Evolutionary conservation across 1,284 basidiomycete genomes (phyloP).

Genomic region (Trametes hirsuta): DNA sequence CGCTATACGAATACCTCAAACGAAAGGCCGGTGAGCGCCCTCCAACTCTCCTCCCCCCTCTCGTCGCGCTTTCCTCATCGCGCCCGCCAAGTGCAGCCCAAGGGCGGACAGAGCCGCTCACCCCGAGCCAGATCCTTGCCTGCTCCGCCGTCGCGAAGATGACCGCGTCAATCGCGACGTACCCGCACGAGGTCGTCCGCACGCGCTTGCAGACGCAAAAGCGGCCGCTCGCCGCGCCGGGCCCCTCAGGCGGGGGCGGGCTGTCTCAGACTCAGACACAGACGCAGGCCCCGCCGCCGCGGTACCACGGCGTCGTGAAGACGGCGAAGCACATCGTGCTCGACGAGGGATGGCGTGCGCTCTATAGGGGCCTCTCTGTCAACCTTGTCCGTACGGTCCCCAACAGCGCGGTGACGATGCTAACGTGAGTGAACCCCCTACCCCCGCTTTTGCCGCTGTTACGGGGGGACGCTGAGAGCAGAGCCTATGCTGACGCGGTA

Average conservation of each 20-base stretch:
- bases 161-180: conserved; percentile 91
- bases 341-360: conserved; percentile 84
- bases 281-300: conserved; percentile 32
- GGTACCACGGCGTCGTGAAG: conserved; percentile 67
- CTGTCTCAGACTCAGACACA: no score
- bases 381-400: conserved; percentile 93
- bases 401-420: conserved; percentile 91
- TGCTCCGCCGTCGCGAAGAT: conserved; percentile 93
- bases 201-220: conserved; percentile 89
- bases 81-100: conserved; percentile 44
- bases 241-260: conserved; percentile 38
- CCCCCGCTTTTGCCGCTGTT: background rate
- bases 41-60: background rate
- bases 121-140: conserved; percentile 73
- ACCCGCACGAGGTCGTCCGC: conserved; percentile 94
- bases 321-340: conserved; percentile 73
- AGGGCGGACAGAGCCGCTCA: conserved; percentile 59
- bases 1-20: conserved; percentile 93
- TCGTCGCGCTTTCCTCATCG: background rate
- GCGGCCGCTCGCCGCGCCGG: conserved; percentile 49
- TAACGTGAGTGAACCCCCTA: conserved; percentile 72
- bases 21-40: conserved; percentile 71
- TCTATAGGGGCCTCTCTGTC: conserved; percentile 90
- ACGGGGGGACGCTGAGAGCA: background rate
- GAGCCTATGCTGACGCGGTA: background rate